Percentiles rank a stretch among this genome's conserved stretches.
These are phyloP conservation scores for Globisporangium spiculum DNA, from an alignment of 352 stramenopile genomes.

Conservation along the genomic window DNA sequence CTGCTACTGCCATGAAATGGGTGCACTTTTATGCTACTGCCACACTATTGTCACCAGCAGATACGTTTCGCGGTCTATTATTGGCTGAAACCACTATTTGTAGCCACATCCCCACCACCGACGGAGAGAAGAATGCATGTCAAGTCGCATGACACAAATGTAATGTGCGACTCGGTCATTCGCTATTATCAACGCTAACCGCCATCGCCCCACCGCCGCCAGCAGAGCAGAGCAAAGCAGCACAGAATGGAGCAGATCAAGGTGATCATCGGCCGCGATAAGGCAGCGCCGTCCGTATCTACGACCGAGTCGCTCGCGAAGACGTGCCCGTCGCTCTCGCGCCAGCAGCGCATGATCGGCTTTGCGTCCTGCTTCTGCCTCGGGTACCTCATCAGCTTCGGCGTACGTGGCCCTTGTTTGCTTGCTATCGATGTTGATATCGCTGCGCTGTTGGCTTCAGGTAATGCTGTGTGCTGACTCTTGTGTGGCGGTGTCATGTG, in stretches of 20 bases:
- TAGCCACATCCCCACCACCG: neutral
- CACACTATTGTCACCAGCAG: constrained; percentile 12
- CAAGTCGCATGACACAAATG: neutral
- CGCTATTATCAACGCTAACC: neutral
- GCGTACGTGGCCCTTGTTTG: constrained; percentile 31
- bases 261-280: constrained; percentile 65
- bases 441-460: neutral
- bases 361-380: constrained; percentile 78
- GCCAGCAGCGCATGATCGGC: constrained; percentile 64
- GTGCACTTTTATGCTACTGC: constrained; percentile 9
- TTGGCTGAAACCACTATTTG: constrained; percentile 3
- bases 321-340: constrained; percentile 65
- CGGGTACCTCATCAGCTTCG: constrained; percentile 82
- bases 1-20: neutral
- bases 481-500: neutral
- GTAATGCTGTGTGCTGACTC: neutral
- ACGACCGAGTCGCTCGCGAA: constrained; percentile 43
- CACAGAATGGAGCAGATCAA: constrained; percentile 71
- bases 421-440: neutral
- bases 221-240: neutral
- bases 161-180: neutral
- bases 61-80: constrained; percentile 16
- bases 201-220: neutral
- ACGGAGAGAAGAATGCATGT: neutral
- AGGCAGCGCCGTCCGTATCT: constrained; percentile 28